These are phyloP conservation scores for Infundibulicybe gibba DNA, from an alignment of 768 basidiomycete species.

Conservation along the genomic window DNA sequence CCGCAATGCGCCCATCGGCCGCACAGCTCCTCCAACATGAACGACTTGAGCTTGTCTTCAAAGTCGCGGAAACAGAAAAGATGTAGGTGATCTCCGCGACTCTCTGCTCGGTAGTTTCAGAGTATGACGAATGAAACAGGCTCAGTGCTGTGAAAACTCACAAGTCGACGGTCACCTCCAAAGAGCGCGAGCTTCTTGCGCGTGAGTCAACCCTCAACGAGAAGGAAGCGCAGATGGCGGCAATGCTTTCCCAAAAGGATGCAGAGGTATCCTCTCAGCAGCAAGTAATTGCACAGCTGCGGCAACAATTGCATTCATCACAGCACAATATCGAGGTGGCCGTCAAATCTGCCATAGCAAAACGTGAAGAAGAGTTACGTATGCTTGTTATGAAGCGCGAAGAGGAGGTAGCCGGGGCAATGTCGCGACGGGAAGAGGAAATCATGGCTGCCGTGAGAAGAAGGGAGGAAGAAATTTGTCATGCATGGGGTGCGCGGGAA, in stretches of 20 bases:
- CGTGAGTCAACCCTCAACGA: constrained; percentile 55
- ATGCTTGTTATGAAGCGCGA: constrained; percentile 63
- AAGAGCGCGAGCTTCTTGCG: constrained; percentile 60
- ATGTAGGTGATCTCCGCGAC: constrained; percentile 43
- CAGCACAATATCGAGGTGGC: constrained; percentile 38
- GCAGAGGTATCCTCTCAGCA: constrained; percentile 51
- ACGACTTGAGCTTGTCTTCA: constrained; percentile 64
- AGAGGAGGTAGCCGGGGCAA: constrained; percentile 63
- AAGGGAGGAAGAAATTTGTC: constrained; percentile 60
- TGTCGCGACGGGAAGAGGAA: constrained; percentile 65
- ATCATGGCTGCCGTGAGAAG: constrained; percentile 63
- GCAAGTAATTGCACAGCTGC: constrained; percentile 37
- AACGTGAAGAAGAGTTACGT: constrained; percentile 68
- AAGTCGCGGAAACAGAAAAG: constrained; percentile 75
- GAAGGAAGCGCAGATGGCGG: constrained; percentile 47
- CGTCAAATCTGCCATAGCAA: constrained; percentile 54
- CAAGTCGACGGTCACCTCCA: constrained; percentile 47
- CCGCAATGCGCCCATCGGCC: constrained; percentile 83
- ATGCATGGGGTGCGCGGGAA: constrained; percentile 56
- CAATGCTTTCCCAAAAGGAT: constrained; percentile 54
- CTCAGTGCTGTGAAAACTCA: constrained; percentile 62
- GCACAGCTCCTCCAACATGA: constrained; percentile 80
- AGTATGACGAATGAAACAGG: constrained; percentile 30
- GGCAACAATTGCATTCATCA: constrained; percentile 24
- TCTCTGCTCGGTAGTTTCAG: background rate